Base-by-base conservation (phyloP, 257 asterid genomes). In the Ilex aquifolium region DNA sequence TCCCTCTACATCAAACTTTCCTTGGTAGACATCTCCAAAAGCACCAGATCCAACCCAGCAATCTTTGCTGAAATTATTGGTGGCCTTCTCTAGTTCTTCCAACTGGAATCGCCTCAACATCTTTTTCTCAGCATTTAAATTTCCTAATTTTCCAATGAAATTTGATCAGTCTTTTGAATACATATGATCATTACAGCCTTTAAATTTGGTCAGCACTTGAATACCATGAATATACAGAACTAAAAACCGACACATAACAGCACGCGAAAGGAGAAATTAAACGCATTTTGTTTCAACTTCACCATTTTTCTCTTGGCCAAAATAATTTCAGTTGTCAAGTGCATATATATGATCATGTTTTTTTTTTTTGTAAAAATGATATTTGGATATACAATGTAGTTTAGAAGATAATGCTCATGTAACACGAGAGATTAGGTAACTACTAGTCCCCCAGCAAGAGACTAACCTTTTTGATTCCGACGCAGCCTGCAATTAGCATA, bases 1-100 rank as follows among this genome's bases (percentile, higher is more conserved):
- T 55, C 78, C 87, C 59, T 73, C 77, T 7, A 6, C 60, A 7
- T 67, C 80, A 60, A 88, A 83, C 4, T 76, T 66, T 31, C 92
- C 96, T n/a, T 68, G 32, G 63, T 86, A 88, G 30, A 88, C 90
- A 56, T 86, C 76, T 31, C 90, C 92, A 72, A 82, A 88, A 13
- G 90, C 91, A 31, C 95, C 96, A 31, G 63, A 67, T 1, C 96
- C 96, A 15, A 85, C 73, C 65, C 83, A 68, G 69, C 76, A 81
- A 9, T 64, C 79, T 40, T 59, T 11, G 82, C 95, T 80, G 73
- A 88, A 88, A 74, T 88, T 83, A 14, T 86, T 61, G 11, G 96
- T 83, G 31, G 95, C 92, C 70, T 76, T 85, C 68, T 71, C 65
- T 12, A 88, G 48, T 50, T 85, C 92, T 69, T 80, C 84, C 44